Percentiles rank a stretch among this genome's conserved stretches.
Evolutionary conservation across 257 asterid genomes (phyloP).

Genomic region (Nemophila menziesii): DNA sequence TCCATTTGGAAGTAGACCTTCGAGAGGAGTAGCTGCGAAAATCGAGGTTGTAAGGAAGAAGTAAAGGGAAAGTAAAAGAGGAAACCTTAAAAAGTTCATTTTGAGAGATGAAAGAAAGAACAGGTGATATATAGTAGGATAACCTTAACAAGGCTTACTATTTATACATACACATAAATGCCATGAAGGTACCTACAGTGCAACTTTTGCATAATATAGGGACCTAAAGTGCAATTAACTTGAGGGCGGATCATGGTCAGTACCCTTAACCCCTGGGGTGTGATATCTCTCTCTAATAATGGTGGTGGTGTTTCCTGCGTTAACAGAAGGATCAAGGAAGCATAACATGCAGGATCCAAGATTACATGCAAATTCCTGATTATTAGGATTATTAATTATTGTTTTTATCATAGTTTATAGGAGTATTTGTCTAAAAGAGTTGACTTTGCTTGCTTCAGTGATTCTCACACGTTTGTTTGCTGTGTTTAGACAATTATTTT

Average conservation of each 20-base stretch:
- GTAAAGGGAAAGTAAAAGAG: constrained; percentile 24
- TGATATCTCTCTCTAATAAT: too few relatives aligned
- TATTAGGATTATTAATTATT: not conserved
- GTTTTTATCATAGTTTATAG: too few relatives aligned
- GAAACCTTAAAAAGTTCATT: constrained; percentile 9
- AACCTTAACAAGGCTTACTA: not conserved
- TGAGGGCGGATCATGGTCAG: not conserved
- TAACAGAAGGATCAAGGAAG: too few relatives aligned
- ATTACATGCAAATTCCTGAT: constrained; percentile 4
- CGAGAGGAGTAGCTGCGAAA: constrained; percentile 37
- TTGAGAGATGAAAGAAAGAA: too few relatives aligned
- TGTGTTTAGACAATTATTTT: too few relatives aligned
- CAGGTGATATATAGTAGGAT: too few relatives aligned
- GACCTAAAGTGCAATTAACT: too few relatives aligned
- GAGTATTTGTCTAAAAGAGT: too few relatives aligned
- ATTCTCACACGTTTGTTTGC: too few relatives aligned
- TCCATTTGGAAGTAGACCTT: constrained; percentile 80
- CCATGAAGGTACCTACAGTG: not conserved
- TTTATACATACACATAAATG: not conserved
- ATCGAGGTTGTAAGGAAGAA: constrained; percentile 29
- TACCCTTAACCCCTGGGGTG: too few relatives aligned
- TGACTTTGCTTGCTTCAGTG: not conserved
- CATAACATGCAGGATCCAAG: not conserved
- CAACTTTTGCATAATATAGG: too few relatives aligned
- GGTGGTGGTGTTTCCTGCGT: too few relatives aligned